Base-by-base conservation (phyloP, 805 yeast species). In the Teunomyces lycoperdinae region DNA sequence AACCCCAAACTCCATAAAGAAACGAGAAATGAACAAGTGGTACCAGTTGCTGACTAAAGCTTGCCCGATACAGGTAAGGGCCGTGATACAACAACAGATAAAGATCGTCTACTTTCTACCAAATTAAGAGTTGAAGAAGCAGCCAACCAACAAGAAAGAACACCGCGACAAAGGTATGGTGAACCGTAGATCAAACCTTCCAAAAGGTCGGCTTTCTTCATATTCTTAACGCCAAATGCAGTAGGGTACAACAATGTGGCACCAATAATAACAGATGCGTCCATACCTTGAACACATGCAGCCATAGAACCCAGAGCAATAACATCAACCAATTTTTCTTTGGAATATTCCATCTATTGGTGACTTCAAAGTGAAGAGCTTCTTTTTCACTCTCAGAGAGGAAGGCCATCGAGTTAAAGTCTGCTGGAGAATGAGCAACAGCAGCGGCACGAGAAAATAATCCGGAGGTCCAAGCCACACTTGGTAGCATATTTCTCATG, bases 271-370 rank as follows among this genome's bases (percentile, higher is more conserved):
- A 83, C 88, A 5, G 87, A 77, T 61, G 84, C 87, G 60, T 84
- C 89, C 87, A 82, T 82, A 46, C 89, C 89, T 60, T 84, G 89
- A 35, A 83, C 86, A 5, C 85, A 83, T 3, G 87, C 85, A 45
- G 87, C 82, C 72, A 83, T 70, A 3, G 88, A 83, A 42, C 85
- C 81, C 58, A 82, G 67, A 7, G 83, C 76, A 63, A 80, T 77
- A 17, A 79, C 75, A 49, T 71, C 79, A 51, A 78, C 63, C 56
- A 85, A 68, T 49, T 74, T 49, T 74, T 79, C 8, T 58, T 20
- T 70, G 78, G 81, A 20, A 78, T 53, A 47, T 68, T 68, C 74
- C 75, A 73, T 48, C 58, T 69, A 39, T 65, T 58, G 20, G 63
- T 70, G 57, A 58, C 78, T 71, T 61, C 86, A 17, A 59, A 50